phyloP scores from a whole-genome alignment of 495 filamentous ascomycete species.

The Melanomma pulvis-pyrius region DNA sequence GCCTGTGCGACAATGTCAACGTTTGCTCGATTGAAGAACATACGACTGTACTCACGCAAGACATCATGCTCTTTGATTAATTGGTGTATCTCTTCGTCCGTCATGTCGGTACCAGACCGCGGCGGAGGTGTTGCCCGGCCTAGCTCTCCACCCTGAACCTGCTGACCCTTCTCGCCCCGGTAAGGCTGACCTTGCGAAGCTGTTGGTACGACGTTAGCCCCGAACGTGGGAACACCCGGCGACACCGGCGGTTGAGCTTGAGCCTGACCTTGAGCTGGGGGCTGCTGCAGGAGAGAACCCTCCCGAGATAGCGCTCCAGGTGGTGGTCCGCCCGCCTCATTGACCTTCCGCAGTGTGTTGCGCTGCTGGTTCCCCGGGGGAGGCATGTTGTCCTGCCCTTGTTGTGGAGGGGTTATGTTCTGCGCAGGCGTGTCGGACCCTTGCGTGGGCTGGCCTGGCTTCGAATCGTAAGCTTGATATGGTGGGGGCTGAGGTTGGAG shows the following conservation, averaged over 20 bases:
- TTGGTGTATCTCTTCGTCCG: conserved; percentile 46
- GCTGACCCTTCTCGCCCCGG: conserved; percentile 36
- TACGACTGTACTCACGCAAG: conserved; percentile 42
- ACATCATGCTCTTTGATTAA: conserved; percentile 48
- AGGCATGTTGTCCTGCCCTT: conserved; percentile 33
- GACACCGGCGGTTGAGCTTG: conserved; percentile 35
- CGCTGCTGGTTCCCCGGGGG: conserved; percentile 15
- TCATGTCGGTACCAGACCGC: conserved; percentile 41
- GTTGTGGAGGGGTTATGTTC: conserved; percentile 31
- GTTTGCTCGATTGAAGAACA: neutral
- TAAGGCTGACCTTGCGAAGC: conserved; percentile 41
- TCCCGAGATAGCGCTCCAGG: conserved; percentile 35
- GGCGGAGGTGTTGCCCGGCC: conserved; percentile 45
- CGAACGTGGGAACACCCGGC: conserved; percentile 42
- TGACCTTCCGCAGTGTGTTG: conserved; percentile 37
- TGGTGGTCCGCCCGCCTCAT: conserved; percentile 20
- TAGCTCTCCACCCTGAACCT: conserved; percentile 36
- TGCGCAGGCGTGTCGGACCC: conserved; percentile 7
- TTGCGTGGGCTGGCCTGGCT: conserved; percentile 26
- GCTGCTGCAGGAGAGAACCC: conserved; percentile 35
- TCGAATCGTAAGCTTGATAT: conserved; percentile 38
- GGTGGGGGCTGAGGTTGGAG: conserved; percentile 17
- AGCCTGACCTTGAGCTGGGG: conserved; percentile 36
- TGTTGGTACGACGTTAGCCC: conserved; percentile 44
- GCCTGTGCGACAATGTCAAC: conserved; percentile 54